phyloP scores from a whole-genome alignment of 352 stramenopile species.

The Chrysophaeum taylorii region DNA sequence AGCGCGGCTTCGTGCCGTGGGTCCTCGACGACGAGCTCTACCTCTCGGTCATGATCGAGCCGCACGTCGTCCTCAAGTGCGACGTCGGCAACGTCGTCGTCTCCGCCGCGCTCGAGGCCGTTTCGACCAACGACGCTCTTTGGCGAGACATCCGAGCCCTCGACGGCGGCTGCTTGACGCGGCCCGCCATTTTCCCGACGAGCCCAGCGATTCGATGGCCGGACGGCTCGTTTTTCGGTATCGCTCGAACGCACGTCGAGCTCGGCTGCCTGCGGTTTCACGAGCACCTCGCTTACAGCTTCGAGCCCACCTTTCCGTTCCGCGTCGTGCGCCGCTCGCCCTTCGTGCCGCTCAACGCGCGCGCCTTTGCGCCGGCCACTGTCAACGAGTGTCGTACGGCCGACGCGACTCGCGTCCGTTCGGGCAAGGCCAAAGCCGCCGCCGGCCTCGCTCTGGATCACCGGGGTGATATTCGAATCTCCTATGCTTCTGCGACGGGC shows the following conservation, averaged over 20 bases:
- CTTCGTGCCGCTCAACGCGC: background rate
- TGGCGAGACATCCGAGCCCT: background rate
- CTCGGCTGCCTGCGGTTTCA: background rate
- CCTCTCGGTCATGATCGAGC: background rate
- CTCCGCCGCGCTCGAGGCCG: background rate
- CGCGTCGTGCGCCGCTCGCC: background rate
- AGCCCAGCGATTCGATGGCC: background rate
- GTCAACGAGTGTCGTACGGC: background rate
- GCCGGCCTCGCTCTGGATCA: too few relatives aligned
- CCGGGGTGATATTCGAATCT: too few relatives aligned
- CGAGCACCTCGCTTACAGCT: slow-evolving; percentile 10
- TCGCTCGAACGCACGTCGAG: background rate
- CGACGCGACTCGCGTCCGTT: background rate
- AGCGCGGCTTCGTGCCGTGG: background rate
- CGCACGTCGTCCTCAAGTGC: background rate
- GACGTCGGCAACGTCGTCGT: background rate
- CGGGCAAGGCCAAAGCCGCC: background rate
- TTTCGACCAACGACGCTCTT: background rate
- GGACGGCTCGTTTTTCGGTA: background rate
- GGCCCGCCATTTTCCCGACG: background rate
- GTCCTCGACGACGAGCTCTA: slow-evolving; percentile 2
- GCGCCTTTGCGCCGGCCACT: background rate
- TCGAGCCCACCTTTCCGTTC: background rate
- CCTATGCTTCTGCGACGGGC: too few relatives aligned
- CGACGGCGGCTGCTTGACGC: slow-evolving; percentile 10